Percentiles rank a stretch among this genome's conserved stretches.
phyloP scores from a whole-genome alignment of 2,329 filamentous ascomycete species.

The Diaporthe velutina region DNA sequence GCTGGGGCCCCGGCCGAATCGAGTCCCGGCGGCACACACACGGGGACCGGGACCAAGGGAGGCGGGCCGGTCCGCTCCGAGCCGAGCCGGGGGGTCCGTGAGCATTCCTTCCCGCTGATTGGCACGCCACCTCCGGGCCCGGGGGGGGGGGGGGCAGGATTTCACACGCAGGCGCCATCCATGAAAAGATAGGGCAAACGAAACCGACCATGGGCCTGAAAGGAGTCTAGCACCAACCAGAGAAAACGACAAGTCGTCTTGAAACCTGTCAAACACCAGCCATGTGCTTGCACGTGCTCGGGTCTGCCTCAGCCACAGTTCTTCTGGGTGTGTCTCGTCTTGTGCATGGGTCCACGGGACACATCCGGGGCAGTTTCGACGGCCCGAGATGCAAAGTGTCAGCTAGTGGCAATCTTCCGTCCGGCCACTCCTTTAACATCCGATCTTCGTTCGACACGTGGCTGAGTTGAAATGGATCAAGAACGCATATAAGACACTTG shows the following conservation, averaged over 20 bases:
- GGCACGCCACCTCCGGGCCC: not conserved
- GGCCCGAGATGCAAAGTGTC: slow-evolving; percentile 3
- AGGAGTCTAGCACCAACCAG: slow-evolving; percentile 18
- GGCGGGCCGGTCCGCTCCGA: slow-evolving; percentile 24
- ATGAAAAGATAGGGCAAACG: not conserved
- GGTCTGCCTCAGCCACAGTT: slow-evolving; percentile 10
- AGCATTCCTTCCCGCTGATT: not conserved
- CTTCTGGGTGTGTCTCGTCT: not conserved
- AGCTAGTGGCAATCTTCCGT: not conserved
- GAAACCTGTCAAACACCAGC: not conserved
- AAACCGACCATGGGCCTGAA: not conserved
- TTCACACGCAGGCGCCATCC: slow-evolving; percentile 11
- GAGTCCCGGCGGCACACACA: not conserved
- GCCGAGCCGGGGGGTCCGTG: slow-evolving; percentile 6
- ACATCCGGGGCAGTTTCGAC: not conserved
- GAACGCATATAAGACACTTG: not conserved
- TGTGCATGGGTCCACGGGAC: not conserved
- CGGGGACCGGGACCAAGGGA: not conserved
- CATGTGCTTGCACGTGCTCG: not conserved
- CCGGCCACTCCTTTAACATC: not conserved
- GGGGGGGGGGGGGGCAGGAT: not conserved
- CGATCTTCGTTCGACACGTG: slow-evolving; percentile 3
- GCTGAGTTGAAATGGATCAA: not conserved
- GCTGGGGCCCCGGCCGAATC: not conserved
- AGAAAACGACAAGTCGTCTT: not conserved